Conservation (phyloP, 2,329 filamentous ascomycete genomes). For the Penicillium sp. region DNA sequence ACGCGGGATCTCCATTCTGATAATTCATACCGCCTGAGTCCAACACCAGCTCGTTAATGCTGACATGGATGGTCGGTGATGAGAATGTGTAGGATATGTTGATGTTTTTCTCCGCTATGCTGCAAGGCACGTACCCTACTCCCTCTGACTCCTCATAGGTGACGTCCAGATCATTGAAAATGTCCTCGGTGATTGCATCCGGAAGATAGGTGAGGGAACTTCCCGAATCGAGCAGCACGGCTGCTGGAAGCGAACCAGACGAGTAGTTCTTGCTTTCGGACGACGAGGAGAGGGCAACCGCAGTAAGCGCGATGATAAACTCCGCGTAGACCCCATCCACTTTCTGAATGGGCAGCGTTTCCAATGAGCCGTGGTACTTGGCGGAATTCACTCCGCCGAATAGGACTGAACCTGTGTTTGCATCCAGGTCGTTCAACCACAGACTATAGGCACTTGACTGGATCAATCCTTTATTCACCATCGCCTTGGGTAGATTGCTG, state of each 20-base stretch:
- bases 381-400: constrained; percentile 72
- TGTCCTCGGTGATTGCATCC: constrained; percentile 35
- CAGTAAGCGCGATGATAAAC: constrained; percentile 68
- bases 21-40: constrained; percentile 44
- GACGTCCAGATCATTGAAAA: constrained; percentile 60
- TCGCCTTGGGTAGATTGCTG: constrained; percentile 65
- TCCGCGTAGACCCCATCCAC: constrained; percentile 54
- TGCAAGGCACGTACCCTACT: constrained; percentile 54
- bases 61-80: constrained; percentile 53
- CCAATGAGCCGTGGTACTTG: constrained; percentile 61
- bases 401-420: constrained; percentile 64
- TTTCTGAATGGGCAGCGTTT: constrained; percentile 65
- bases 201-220: constrained; percentile 42
- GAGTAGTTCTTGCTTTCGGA: constrained; percentile 24
- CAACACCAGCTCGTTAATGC: constrained; percentile 56
- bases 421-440: constrained; percentile 70
- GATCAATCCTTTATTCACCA: constrained; percentile 61
- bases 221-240: constrained; percentile 42
- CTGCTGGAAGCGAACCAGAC: constrained; percentile 42
- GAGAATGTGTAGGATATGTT: constrained; percentile 59
- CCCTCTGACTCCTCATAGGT: constrained; percentile 57
- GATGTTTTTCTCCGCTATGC: constrained; percentile 46
- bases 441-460: constrained; percentile 68
- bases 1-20: constrained; percentile 37
- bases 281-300: constrained; percentile 44